Evolutionary conservation across 129 eudicot species (phyloP).

Genomic region (Lactuca saligna): DNA sequence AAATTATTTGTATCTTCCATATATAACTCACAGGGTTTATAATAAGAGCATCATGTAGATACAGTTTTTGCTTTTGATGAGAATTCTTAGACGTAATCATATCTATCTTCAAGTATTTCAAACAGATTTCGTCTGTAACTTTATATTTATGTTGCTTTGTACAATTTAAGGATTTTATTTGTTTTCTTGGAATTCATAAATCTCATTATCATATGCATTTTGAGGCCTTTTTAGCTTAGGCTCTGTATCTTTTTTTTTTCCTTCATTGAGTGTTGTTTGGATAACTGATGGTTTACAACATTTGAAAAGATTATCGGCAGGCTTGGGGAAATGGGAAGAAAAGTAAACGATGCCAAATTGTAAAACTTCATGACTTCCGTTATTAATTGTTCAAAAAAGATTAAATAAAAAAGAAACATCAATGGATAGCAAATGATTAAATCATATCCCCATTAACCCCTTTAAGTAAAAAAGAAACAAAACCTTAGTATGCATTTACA

Average conservation of each 20-base stretch:
- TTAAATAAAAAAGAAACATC: background rate
- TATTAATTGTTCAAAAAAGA: background rate
- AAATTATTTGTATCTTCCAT: background rate
- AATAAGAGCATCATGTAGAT: slow-evolving; percentile 7
- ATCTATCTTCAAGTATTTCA: background rate
- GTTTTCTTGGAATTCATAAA: background rate
- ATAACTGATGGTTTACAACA: no score
- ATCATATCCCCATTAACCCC: background rate
- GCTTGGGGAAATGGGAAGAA: no score
- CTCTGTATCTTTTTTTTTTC: no score
- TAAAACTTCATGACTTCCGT: no score
- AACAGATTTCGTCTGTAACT: slow-evolving; percentile 3
- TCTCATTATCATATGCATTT: background rate
- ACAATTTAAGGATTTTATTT: background rate
- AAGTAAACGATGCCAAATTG: no score
- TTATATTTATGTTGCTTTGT: slow-evolving; percentile 16
- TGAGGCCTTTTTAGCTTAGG: slow-evolving; percentile 6
- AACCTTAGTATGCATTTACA: background rate
- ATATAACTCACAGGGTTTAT: background rate
- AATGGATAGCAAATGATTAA: background rate
- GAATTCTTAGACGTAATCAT: background rate
- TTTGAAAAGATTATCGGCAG: no score
- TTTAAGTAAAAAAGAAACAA: background rate
- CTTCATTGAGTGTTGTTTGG: background rate
- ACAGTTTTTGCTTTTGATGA: slow-evolving; percentile 5